phyloP scores from a whole-genome alignment of 208 protist species.

The Acanthamoeba culbertsoni region DNA sequence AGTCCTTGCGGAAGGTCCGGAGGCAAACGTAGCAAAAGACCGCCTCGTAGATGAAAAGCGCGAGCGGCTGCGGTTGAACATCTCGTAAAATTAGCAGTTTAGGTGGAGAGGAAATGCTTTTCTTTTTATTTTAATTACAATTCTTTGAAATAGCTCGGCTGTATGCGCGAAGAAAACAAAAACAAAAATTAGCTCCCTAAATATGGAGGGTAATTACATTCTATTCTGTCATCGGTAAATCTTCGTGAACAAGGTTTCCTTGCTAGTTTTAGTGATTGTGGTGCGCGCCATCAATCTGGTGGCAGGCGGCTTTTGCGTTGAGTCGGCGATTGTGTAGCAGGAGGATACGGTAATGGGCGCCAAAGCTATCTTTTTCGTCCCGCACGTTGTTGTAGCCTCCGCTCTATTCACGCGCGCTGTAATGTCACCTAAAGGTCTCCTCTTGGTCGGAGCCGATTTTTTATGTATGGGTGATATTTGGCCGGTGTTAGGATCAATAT shows the following conservation, averaged over 20 bases:
- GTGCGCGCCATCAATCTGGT: too few relatives aligned
- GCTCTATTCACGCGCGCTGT: not conserved
- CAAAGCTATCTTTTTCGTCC: not conserved
- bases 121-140: not conserved
- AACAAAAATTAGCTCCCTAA: too few relatives aligned
- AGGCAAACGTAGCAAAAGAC: not conserved
- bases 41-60: not conserved
- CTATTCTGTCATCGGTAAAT: slow-evolving; percentile 10
- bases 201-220: not conserved
- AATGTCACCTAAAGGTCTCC: not conserved
- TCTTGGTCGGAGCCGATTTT: not conserved
- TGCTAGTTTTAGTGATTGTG: too few relatives aligned
- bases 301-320: too few relatives aligned
- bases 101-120: not conserved
- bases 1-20: not conserved
- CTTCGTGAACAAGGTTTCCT: too few relatives aligned
- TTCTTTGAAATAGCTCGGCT: not conserved
- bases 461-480: not conserved
- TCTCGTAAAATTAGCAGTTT: not conserved
- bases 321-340: too few relatives aligned
- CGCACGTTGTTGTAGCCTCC: not conserved
- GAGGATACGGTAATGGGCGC: not conserved
- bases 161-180: too few relatives aligned
- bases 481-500: not conserved
- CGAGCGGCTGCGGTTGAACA: not conserved